These are phyloP conservation scores for Ogataea naganishii DNA, from an alignment of 805 yeast genomes.

Conservation along the genomic window DNA sequence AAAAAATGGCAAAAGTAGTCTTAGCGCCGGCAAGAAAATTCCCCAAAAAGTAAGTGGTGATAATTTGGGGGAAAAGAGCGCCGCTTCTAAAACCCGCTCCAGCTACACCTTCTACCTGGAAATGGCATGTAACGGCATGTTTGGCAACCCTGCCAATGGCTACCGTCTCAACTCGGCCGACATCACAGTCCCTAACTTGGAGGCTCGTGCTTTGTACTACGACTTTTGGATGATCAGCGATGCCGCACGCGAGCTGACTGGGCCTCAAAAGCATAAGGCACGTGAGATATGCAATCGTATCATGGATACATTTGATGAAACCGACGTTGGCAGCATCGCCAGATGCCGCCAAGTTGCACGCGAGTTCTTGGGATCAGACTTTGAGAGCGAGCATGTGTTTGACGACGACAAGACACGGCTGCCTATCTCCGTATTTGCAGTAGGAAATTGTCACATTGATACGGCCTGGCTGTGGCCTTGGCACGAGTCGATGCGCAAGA, in stretches of 20 bases:
- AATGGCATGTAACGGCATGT: conserved; percentile 92
- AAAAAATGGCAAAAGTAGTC: too few species aligned
- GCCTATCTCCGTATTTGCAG: conserved; percentile 59
- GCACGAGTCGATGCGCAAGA: conserved; percentile 89
- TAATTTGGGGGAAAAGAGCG: too few species aligned
- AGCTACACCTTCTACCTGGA: conserved; percentile 77
- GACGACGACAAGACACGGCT: conserved; percentile 28
- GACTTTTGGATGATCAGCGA: conserved; percentile 89
- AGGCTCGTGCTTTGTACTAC: conserved; percentile 66
- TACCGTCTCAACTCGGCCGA: conserved; percentile 67
- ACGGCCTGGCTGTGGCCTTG: conserved; percentile 99
- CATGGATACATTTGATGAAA: conserved; percentile 75
- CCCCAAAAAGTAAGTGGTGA: too few species aligned
- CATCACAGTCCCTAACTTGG: conserved; percentile 69
- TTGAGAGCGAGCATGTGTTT: conserved; percentile 60
- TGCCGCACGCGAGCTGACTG: conserved; percentile 80
- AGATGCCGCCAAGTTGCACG: conserved; percentile 61
- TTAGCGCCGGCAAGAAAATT: conserved; percentile 39
- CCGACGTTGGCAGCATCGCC: conserved; percentile 45
- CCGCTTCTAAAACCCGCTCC: too few species aligned
- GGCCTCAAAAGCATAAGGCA: conserved; percentile 82
- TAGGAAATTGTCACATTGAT: conserved; percentile 95
- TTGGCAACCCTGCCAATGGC: conserved; percentile 51
- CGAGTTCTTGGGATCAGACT: conserved; percentile 53
- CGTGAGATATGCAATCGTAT: conserved; percentile 71